Base-by-base conservation (phyloP, 257 asterid species). In the Lithospermum erythrorhizon region DNA sequence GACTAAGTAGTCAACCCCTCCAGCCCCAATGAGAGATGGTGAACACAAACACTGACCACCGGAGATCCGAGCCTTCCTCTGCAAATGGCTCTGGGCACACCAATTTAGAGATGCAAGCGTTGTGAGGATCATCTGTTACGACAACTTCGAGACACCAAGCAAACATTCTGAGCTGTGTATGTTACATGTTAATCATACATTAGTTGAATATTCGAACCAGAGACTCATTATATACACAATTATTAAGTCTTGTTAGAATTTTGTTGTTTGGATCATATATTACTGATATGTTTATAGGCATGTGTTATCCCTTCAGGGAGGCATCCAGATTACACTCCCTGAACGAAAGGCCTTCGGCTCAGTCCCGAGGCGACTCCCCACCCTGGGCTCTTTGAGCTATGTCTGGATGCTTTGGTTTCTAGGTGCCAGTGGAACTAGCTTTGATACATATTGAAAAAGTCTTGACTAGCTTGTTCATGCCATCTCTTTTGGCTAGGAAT, bases 1-100 rank as follows among this genome's bases (percentile, higher is more conserved):
- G 98, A 82, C 98, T 21, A n/a, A n/a, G 70, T 91, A 6, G 94
- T 91, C 57, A 83, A 88, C 61, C 95, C 96, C 98, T 56, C 95
- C 87, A 0, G 75, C 81, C 62, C 98, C n/a, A n/a, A n/a, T n/a
- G 88, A 70, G 88, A 83, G 58, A 72, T n/a, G n/a, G n/a, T 61
- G 75, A 63, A 19, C n/a, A 57, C 69, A n/a, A 22, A 58, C 27
- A 13, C 16, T n/a, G 35, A 65, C 45, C 29, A 41, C 51, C 74
- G 29, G 21, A 70, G 68, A 24, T 59, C 77, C 7, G 75, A 75
- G 21, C 79, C 83, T 2, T 65, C 91, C 55, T 81, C 96, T 57
- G 70, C 67, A 25, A 86, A 75, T 73, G 82, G 73, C 32, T 60
- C 25, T 0, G 74, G 59, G 52, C 96, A 77, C 61, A 89, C 79